phyloP scores from a whole-genome alignment of 345 rosid genomes.

The Euphorbia lathyris region DNA sequence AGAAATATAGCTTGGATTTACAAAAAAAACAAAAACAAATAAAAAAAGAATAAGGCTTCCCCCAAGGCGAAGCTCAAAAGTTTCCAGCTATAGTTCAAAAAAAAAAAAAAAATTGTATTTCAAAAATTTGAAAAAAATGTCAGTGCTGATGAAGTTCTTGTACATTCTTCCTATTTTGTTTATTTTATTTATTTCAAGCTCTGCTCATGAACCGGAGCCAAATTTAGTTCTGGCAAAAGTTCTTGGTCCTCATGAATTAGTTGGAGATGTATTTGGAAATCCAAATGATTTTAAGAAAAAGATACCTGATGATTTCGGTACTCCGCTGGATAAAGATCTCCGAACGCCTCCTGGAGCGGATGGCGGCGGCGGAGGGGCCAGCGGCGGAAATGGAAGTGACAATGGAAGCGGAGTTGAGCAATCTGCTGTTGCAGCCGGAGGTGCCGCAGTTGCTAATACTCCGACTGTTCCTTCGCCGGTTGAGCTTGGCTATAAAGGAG shows the following conservation, averaged over 20 bases:
- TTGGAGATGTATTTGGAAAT: constrained; percentile 28
- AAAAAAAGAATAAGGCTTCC: constrained; percentile 1
- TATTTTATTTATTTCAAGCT: constrained; percentile 19
- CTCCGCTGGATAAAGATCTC: background rate
- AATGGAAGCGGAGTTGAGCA: background rate
- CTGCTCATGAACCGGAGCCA: background rate
- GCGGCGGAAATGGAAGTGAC: background rate
- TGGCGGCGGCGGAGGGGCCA: too few relatives aligned
- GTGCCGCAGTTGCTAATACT: background rate
- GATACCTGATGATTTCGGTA: constrained; percentile 12
- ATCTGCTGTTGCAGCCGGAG: background rate
- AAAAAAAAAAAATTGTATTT: too few relatives aligned
- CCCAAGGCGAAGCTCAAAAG: background rate
- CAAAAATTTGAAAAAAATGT: background rate
- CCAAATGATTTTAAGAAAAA: constrained; percentile 11
- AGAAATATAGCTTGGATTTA: too few relatives aligned
- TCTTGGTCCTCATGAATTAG: constrained; percentile 22
- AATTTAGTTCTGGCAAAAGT: background rate
- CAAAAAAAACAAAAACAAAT: too few relatives aligned
- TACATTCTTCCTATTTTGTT: constrained; percentile 24
- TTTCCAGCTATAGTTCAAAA: background rate
- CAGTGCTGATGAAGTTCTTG: background rate
- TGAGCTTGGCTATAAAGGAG: constrained; percentile 32
- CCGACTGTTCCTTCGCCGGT: background rate
- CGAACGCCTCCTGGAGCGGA: background rate